Conservation (phyloP, 2,329 filamentous ascomycete genomes). For the Aspergillus udagawae region DNA sequence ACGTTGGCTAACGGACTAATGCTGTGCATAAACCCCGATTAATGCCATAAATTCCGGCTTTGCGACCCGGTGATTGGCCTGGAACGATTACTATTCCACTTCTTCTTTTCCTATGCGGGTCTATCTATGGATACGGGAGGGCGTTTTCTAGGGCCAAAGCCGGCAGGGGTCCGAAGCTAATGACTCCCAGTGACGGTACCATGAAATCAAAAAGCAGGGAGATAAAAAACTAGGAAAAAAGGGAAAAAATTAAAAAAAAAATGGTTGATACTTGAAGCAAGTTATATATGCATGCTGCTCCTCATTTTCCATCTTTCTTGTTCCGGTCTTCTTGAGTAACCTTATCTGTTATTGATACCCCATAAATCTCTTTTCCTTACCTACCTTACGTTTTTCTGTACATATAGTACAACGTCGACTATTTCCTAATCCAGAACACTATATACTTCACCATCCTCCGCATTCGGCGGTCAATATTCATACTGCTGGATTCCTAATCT, state of each 20-base stretch:
- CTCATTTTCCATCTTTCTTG: neutral
- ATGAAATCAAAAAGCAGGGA: neutral
- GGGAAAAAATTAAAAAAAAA: neutral
- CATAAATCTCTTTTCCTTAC: neutral
- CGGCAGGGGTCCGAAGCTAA: neutral
- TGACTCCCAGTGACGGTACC: neutral
- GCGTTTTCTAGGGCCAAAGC: neutral
- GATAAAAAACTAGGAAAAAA: neutral
- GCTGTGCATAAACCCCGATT: slow-evolving; percentile 11
- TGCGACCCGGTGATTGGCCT: neutral
- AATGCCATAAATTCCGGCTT: slow-evolving; percentile 1
- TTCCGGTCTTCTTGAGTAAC: no score
- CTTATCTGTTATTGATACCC: neutral
- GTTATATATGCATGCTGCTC: neutral
- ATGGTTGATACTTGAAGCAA: neutral
- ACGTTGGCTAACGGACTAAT: slow-evolving; percentile 1
- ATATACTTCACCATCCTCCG: neutral
- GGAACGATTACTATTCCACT: neutral
- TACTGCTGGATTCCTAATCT: neutral
- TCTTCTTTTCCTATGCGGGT: neutral
- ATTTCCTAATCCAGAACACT: neutral
- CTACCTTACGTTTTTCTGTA: neutral
- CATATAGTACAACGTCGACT: neutral
- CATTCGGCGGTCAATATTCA: neutral
- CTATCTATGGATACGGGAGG: neutral